A percentile compares a stretch with the other conserved stretches of the same genome.
Conservation (phyloP, 2,329 filamentous ascomycete species). For the Lachnellula subtilissima region DNA sequence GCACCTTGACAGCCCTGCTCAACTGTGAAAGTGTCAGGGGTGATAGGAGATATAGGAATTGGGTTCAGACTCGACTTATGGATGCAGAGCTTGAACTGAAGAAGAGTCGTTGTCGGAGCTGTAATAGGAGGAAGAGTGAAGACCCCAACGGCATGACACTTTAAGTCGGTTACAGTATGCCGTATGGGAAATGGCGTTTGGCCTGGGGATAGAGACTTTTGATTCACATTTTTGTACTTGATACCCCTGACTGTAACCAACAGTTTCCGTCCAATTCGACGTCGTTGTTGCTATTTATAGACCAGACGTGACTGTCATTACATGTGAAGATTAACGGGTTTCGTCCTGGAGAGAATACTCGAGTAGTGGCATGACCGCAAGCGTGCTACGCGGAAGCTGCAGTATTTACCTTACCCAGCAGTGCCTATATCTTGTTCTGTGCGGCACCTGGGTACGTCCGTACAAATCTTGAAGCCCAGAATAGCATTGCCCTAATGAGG, state of each 20-base stretch:
- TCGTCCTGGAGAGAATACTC: too few species aligned
- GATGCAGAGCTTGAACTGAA: conserved; percentile 46
- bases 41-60: conserved; percentile 42
- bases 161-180: neutral
- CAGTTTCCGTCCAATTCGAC: neutral
- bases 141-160: conserved; percentile 4
- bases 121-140: conserved; percentile 19
- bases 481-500: neutral
- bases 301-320: too few species aligned
- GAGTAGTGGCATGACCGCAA: too few species aligned
- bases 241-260: neutral
- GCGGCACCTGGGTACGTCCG: too few species aligned
- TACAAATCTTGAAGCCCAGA: neutral
- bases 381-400: too few species aligned
- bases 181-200: neutral
- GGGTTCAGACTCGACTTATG: conserved; percentile 49
- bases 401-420: too few species aligned
- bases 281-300: neutral
- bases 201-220: neutral
- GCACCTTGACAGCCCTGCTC: conserved; percentile 48
- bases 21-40: conserved; percentile 46
- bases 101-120: conserved; percentile 20
- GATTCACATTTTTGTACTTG: neutral
- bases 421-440: too few species aligned
- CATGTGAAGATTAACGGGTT: too few species aligned